A percentile compares a stretch with the other conserved stretches of the same genome.
Conservation (phyloP, 73 alveolate genomes). For the Stentor coeruleus region DNA sequence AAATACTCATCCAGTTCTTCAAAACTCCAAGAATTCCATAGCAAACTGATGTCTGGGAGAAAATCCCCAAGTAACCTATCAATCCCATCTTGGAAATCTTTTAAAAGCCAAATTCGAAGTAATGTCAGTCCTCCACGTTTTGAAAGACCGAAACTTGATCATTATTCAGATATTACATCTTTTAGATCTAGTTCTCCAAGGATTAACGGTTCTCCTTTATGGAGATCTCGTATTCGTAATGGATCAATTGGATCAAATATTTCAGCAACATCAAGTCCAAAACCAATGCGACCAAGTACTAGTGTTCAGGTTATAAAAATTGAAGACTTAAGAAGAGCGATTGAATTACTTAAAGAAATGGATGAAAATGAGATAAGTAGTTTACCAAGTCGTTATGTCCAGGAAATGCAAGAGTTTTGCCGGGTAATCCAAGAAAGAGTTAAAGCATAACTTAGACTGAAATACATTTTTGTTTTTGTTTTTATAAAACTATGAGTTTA, state of each 20-base stretch:
- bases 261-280: not conserved
- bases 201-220: not conserved
- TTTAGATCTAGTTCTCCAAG: not conserved
- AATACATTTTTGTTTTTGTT: no score
- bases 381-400: not conserved
- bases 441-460: no score
- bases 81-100: not conserved
- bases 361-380: not conserved
- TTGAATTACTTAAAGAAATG: not conserved
- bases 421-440: not conserved
- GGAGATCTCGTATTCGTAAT: not conserved
- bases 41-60: not conserved
- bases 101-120: not conserved
- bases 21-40: not conserved
- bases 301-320: no score
- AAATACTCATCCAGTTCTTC: not conserved
- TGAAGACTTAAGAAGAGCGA: not conserved
- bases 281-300: not conserved
- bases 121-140: not conserved
- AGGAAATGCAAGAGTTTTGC: not conserved
- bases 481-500: no score
- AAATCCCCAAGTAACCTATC: not conserved
- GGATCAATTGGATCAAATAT: not conserved
- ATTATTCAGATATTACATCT: not conserved
- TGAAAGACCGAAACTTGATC: not conserved